Conservation (phyloP, 306 rosid species). For the Lupinus albus region DNA sequence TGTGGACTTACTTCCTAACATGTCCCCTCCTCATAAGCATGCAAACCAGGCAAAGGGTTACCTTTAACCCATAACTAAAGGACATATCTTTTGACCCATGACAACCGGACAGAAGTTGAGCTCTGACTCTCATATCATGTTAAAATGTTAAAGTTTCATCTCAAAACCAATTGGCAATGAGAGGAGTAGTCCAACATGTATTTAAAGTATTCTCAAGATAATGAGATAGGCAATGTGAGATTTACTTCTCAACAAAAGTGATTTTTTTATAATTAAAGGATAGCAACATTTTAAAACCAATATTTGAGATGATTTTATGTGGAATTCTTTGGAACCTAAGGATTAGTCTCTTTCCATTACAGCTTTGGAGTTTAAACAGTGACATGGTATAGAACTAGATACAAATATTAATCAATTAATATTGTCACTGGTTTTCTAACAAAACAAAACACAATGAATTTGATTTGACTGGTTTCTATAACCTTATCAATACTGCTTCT, state of each 20-base stretch:
- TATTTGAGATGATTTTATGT: neutral
- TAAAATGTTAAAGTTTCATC: no score
- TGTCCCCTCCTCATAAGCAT: no score
- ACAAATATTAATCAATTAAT: neutral
- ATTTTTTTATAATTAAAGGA: neutral
- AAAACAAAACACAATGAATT: conserved; percentile 17
- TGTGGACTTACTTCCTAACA: no score
- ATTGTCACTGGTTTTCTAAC: conserved; percentile 22
- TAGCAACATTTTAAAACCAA: neutral
- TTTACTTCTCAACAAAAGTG: neutral
- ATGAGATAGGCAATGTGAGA: no score
- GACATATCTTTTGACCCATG: no score
- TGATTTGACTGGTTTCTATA: conserved; percentile 24
- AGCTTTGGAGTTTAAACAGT: neutral
- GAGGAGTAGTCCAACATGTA: no score
- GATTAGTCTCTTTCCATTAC: neutral
- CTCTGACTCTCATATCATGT: no score
- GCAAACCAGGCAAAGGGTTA: no score
- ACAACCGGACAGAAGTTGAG: no score
- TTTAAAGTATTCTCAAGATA: no score
- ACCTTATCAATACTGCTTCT: conserved; percentile 16
- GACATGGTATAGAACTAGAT: neutral
- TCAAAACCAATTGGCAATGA: no score
- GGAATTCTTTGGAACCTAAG: neutral
- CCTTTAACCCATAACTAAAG: no score